phyloP scores from a whole-genome alignment of 192 early-diverging fungal genomes.

The Phycomyces blakesleeanus region DNA sequence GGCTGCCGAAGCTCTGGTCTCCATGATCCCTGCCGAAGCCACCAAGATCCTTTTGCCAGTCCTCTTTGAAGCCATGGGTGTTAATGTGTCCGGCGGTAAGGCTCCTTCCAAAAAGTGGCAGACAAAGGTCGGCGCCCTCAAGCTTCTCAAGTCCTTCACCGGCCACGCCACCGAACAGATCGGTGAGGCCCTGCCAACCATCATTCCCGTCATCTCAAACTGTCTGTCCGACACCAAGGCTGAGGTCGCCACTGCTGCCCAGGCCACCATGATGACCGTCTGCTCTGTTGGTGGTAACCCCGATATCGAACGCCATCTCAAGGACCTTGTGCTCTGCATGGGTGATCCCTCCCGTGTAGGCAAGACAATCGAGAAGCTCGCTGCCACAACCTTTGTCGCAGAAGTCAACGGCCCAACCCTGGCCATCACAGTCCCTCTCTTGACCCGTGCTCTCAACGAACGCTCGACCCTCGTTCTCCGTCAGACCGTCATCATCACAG shows the following conservation, averaged over 20 bases:
- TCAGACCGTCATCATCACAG: slow-evolving; percentile 73
- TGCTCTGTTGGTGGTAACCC: slow-evolving; percentile 72
- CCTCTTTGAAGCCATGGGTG: slow-evolving; percentile 52
- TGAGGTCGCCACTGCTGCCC: slow-evolving; percentile 56
- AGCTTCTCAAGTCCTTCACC: slow-evolving; percentile 40
- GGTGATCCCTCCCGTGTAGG: slow-evolving; percentile 74
- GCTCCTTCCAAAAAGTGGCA: slow-evolving; percentile 73
- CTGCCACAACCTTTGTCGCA: slow-evolving; percentile 73
- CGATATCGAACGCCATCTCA: slow-evolving; percentile 67
- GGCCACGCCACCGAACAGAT: slow-evolving; percentile 46
- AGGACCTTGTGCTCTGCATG: slow-evolving; percentile 70
- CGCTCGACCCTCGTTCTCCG: slow-evolving; percentile 62
- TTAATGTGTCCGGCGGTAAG: slow-evolving; percentile 1
- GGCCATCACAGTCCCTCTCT: slow-evolving; percentile 76
- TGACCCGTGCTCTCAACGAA: slow-evolving; percentile 64
- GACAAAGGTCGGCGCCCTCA: slow-evolving; percentile 60
- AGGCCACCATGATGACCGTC: slow-evolving; percentile 61
- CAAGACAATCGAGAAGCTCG: slow-evolving; percentile 61
- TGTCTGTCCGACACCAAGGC: slow-evolving; percentile 74
- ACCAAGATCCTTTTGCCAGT: slow-evolving; percentile 55
- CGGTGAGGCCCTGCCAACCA: slow-evolving; percentile 47
- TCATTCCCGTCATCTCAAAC: slow-evolving; percentile 69
- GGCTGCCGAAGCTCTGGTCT: slow-evolving; percentile 38
- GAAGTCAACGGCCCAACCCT: slow-evolving; percentile 73
- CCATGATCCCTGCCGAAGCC: slow-evolving; percentile 42